These are phyloP conservation scores for Mycena citricolor DNA, from an alignment of 1,284 basidiomycete genomes.

Conservation along the genomic window DNA sequence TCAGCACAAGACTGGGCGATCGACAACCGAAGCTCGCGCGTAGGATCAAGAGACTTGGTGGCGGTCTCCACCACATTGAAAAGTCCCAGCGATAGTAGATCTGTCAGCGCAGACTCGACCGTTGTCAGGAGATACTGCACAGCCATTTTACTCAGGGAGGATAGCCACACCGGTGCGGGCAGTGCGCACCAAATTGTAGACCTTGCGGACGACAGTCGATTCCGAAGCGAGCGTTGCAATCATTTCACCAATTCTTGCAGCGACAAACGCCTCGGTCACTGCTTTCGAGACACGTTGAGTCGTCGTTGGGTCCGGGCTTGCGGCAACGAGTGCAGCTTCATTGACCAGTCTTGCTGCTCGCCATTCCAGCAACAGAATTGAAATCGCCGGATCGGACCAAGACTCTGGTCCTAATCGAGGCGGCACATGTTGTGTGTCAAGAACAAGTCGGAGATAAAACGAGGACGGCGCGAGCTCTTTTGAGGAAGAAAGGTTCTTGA, in stretches of 20 bases:
- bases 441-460: slow-evolving; percentile 52
- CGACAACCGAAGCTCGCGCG: slow-evolving; percentile 51
- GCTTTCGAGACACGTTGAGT: slow-evolving; percentile 61
- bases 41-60: slow-evolving; percentile 39
- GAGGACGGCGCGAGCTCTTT: slow-evolving; percentile 48
- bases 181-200: slow-evolving; percentile 52
- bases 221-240: slow-evolving; percentile 38
- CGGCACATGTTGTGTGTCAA: slow-evolving; percentile 18
- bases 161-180: slow-evolving; percentile 1
- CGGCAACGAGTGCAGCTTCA: slow-evolving; percentile 41
- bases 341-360: slow-evolving; percentile 61
- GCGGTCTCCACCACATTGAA: slow-evolving; percentile 29
- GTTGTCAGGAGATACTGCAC: slow-evolving; percentile 70
- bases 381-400: slow-evolving; percentile 39
- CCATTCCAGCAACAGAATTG: slow-evolving; percentile 56
- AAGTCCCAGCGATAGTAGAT: slow-evolving; percentile 59
- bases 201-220: slow-evolving; percentile 36
- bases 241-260: slow-evolving; percentile 50
- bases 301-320: slow-evolving; percentile 48
- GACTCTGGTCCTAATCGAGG: slow-evolving; percentile 25
- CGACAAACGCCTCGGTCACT: slow-evolving; percentile 68
- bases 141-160: too few species aligned
- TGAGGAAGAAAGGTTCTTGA: slow-evolving; percentile 35
- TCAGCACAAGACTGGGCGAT: slow-evolving; percentile 50
- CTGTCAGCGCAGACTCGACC: slow-evolving; percentile 51